Conservation (phyloP, 345 rosid species). For the sweet orange (Citrus sinensis) region DNA sequence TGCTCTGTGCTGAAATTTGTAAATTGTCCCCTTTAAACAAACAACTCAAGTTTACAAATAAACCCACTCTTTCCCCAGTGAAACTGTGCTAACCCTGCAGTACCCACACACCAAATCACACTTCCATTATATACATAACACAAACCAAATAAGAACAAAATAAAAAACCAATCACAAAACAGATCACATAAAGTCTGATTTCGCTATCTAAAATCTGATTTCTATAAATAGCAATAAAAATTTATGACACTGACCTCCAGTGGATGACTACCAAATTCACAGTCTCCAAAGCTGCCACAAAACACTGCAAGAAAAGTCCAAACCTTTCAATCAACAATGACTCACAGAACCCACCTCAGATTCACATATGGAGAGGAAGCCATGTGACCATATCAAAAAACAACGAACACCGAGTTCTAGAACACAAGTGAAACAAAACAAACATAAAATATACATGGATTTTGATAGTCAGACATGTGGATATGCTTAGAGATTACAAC, state of each 20-base stretch:
- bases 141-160: not conserved
- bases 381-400: not conserved
- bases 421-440: not conserved
- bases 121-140: constrained; percentile 2
- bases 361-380: not conserved
- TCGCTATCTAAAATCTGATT: not conserved
- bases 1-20: not conserved
- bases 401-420: not conserved
- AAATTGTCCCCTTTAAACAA: not conserved
- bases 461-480: not conserved
- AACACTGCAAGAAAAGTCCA: constrained; percentile 39
- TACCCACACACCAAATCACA: constrained; percentile 13
- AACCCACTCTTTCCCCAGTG: not conserved
- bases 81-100: not conserved
- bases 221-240: constrained; percentile 19
- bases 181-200: constrained; percentile 1
- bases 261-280: constrained; percentile 14
- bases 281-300: constrained; percentile 32
- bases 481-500: not conserved
- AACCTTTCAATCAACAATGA: constrained; percentile 26
- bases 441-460: not conserved
- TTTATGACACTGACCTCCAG: constrained; percentile 23
- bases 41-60: not conserved
- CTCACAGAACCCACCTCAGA: constrained; percentile 27
- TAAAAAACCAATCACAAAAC: constrained; percentile 1